Evolutionary conservation across 805 yeast genomes (phyloP).

Genomic region (Candida broadrunensis): DNA sequence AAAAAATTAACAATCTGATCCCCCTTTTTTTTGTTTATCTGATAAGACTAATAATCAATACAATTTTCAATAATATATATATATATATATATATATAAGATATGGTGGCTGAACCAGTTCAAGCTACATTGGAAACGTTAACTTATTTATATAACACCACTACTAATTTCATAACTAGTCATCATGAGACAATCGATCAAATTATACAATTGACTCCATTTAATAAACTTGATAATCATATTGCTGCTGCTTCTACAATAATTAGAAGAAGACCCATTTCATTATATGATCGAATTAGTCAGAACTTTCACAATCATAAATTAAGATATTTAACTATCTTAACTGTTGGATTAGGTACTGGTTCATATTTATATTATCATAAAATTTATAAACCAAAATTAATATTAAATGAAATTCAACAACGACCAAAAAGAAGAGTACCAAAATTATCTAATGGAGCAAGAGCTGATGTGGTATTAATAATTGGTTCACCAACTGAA

Average conservation of each 20-base stretch:
- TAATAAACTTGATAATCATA: neutral
- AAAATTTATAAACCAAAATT: neutral
- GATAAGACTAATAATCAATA: too few species aligned
- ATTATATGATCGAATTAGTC: neutral
- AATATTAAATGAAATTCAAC: neutral
- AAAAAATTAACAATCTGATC: too few species aligned
- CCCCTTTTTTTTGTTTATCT: too few species aligned
- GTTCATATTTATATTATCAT: neutral
- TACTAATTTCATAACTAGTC: constrained; percentile 17
- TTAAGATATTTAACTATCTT: constrained; percentile 11
- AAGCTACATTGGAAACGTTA: constrained; percentile 31
- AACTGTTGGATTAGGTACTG: constrained; percentile 24
- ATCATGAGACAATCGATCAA: constrained; percentile 20
- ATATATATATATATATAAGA: too few species aligned
- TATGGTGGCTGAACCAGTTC: constrained; percentile 49
- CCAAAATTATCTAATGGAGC: constrained; percentile 65
- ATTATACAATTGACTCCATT: neutral
- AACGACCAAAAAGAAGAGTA: constrained; percentile 48
- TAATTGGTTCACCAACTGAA: constrained; percentile 76
- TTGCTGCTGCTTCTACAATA: neutral
- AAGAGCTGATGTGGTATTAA: constrained; percentile 68
- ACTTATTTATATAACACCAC: constrained; percentile 18
- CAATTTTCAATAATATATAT: too few species aligned
- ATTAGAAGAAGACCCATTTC: neutral
- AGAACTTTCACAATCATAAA: neutral